Conservation (phyloP, 805 yeast species). For the Debaryomyces hansenii region DNA sequence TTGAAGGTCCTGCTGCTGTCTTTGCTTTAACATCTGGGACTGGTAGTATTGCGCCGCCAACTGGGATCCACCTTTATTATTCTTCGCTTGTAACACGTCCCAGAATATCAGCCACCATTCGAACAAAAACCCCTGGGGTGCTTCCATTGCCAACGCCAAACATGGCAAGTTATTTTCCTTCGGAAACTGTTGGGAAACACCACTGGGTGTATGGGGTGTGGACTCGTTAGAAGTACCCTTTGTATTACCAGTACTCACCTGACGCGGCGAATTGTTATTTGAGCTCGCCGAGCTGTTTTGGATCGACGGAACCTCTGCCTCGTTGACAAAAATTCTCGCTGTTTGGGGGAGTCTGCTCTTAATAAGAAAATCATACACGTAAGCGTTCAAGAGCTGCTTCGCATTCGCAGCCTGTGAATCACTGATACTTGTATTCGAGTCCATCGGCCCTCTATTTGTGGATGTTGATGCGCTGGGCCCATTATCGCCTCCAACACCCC, state of each 20-base stretch:
- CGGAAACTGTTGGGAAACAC: conserved; percentile 20
- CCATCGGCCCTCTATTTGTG: conserved; percentile 26
- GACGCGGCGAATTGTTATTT: conserved; percentile 29
- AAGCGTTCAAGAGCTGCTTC: conserved; percentile 70
- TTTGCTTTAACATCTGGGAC: conserved; percentile 56
- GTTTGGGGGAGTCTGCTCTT: conserved; percentile 72
- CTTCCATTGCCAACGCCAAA: conserved; percentile 62
- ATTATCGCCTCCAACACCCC: conserved; percentile 10
- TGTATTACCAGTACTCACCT: conserved; percentile 6
- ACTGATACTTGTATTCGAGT: conserved; percentile 23
- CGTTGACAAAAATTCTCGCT: conserved; percentile 71
- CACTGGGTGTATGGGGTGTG: conserved; percentile 6
- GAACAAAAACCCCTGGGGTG: conserved; percentile 81
- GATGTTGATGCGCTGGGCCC: background rate
- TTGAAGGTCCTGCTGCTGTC: conserved; percentile 55
- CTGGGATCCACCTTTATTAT: conserved; percentile 58
- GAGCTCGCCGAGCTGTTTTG: conserved; percentile 15
- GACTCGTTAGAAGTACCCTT: background rate
- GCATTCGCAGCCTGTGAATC: conserved; percentile 52
- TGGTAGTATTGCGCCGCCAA: conserved; percentile 73
- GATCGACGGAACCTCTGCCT: conserved; percentile 62
- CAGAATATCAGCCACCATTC: conserved; percentile 98
- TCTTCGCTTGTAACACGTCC: conserved; percentile 86
- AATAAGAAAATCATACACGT: conserved; percentile 79
- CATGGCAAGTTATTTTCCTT: conserved; percentile 48